phyloP scores from a whole-genome alignment of 2,329 filamentous ascomycete species.

The Berkeleyomyces basicola region DNA sequence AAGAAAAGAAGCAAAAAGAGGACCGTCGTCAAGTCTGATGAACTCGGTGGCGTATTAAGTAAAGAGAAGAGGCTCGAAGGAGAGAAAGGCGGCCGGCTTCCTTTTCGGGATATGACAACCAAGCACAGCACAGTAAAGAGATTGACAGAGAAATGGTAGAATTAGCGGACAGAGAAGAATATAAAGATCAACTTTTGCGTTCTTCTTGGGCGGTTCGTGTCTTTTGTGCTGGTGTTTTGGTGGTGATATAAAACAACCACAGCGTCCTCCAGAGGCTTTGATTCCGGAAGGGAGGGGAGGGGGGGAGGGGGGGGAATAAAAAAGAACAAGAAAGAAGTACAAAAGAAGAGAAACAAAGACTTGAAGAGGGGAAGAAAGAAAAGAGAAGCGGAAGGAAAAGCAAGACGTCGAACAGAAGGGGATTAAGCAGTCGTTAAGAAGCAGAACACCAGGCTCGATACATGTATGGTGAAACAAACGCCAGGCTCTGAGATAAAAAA shows the following conservation, averaged over 20 bases:
- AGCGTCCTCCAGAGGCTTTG: constrained; percentile 1
- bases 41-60: neutral
- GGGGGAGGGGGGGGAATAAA: neutral
- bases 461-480: neutral
- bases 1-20: neutral
- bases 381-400: constrained; percentile 6
- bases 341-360: constrained; percentile 1
- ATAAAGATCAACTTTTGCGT: neutral
- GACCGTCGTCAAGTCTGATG: neutral
- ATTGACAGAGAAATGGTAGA: neutral
- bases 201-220: neutral
- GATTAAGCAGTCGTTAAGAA: neutral
- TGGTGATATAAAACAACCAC: neutral
- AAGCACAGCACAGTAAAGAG: neutral
- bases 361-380: neutral
- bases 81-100: neutral
- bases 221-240: neutral
- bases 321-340: constrained; percentile 7
- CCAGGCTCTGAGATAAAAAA: neutral
- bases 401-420: neutral
- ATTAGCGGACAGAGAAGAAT: neutral
- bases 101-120: neutral
- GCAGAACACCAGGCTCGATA: neutral
- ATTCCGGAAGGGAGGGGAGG: neutral
- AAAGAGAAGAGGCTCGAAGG: neutral